Percentiles rank a stretch among this genome's conserved stretches.
These are phyloP conservation scores for Colletotrichum sp. DNA, from an alignment of 2,329 filamentous ascomycete genomes.

Conservation along the genomic window DNA sequence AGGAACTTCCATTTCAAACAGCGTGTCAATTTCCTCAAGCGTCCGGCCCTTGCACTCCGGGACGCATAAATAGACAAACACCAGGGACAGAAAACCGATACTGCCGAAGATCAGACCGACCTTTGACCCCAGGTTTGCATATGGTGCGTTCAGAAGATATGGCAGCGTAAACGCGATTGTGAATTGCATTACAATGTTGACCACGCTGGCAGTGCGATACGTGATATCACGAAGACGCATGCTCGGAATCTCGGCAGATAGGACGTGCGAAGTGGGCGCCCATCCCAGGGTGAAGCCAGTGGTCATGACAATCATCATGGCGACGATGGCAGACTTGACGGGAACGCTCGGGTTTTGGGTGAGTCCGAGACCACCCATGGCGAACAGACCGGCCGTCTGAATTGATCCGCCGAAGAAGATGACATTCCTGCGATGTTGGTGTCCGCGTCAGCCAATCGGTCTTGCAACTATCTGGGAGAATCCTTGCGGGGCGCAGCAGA, in stretches of 20 bases:
- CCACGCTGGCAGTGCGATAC: neutral
- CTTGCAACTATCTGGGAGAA: neutral
- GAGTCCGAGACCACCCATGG: neutral
- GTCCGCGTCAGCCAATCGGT: neutral
- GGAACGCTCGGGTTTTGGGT: constrained; percentile 10
- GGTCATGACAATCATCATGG: constrained; percentile 34
- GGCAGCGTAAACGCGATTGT: constrained; percentile 40
- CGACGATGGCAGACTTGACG: constrained; percentile 33
- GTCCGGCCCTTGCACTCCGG: constrained; percentile 65
- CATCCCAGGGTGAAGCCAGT: constrained; percentile 36
- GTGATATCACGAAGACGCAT: constrained; percentile 35
- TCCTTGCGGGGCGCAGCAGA: neutral
- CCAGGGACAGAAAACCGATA: neutral
- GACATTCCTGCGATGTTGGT: neutral
- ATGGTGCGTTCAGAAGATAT: constrained; percentile 39
- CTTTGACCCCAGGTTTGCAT: constrained; percentile 34
- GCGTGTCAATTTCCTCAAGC: constrained; percentile 74
- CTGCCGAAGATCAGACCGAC: constrained; percentile 8
- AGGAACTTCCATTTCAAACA: neutral
- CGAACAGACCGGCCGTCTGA: neutral
- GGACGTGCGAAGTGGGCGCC: constrained; percentile 38
- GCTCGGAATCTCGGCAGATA: constrained; percentile 38
- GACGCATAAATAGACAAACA: constrained; percentile 31
- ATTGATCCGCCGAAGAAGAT: constrained; percentile 1
- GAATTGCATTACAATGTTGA: constrained; percentile 28